Evolutionary conservation across 2,329 filamentous ascomycete species (phyloP).

Genomic region (Dendrostoma leiphaemia): DNA sequence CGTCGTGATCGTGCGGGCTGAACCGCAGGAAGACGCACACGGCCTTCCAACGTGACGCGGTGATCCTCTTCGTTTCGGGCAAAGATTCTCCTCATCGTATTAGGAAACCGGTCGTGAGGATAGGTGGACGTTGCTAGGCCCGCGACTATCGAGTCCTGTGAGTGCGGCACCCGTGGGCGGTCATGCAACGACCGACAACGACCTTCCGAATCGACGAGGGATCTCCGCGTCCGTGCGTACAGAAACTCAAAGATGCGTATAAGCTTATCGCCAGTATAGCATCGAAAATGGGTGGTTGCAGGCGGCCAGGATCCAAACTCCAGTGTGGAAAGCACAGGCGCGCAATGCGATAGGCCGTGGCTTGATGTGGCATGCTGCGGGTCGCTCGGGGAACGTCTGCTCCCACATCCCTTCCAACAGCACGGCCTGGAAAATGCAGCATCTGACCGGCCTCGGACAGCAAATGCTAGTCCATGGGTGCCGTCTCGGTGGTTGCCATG

Average conservation of each 20-base stretch:
- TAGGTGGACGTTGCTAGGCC: not conserved
- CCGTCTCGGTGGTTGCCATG: too few relatives aligned
- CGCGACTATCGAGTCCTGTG: not conserved
- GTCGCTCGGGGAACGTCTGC: not conserved
- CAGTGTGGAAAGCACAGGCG: not conserved
- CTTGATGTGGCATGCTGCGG: not conserved
- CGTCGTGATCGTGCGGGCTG: not conserved
- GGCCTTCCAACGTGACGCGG: not conserved
- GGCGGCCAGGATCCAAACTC: not conserved
- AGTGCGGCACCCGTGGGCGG: not conserved
- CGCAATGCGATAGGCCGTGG: not conserved
- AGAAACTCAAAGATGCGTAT: not conserved
- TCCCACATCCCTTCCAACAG: not conserved
- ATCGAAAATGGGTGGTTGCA: not conserved
- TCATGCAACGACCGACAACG: not conserved
- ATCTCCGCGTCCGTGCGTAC: constrained; percentile 7
- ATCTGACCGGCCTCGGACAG: too few relatives aligned
- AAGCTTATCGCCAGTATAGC: not conserved
- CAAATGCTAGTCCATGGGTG: too few relatives aligned
- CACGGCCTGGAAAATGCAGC: too few relatives aligned
- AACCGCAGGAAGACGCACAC: not conserved
- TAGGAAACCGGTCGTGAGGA: not conserved
- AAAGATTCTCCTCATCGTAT: not conserved
- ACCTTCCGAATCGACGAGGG: constrained; percentile 12
- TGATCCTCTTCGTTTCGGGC: not conserved